Percentiles rank a stretch among this genome's conserved stretches.
These are phyloP conservation scores for Pyrenophora teres DNA, from an alignment of 2,329 filamentous ascomycete genomes.

Conservation along the genomic window DNA sequence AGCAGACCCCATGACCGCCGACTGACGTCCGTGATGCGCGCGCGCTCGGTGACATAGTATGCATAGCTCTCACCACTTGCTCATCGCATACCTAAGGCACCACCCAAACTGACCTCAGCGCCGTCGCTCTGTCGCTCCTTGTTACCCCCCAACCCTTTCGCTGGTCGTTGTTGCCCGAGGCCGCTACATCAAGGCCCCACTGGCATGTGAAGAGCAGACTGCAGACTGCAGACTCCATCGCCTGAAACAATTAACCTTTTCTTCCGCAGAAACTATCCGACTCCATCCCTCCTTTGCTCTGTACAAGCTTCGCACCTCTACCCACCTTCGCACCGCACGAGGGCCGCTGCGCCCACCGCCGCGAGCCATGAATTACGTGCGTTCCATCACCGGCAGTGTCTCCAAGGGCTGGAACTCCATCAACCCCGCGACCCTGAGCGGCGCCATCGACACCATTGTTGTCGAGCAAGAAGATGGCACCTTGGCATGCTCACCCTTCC, in stretches of 20 bases:
- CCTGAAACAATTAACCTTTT: too few relatives aligned
- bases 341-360: constrained; percentile 11
- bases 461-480: constrained; percentile 91
- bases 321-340: not conserved
- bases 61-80: not conserved
- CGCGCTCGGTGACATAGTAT: constrained; percentile 13
- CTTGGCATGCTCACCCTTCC: constrained; percentile 92
- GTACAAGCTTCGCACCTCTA: not conserved
- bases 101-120: not conserved
- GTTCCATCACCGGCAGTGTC: constrained; percentile 91
- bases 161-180: not conserved
- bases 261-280: constrained; percentile 5
- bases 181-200: not conserved
- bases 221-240: not conserved
- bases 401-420: constrained; percentile 99
- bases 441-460: constrained; percentile 98
- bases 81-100: too few relatives aligned
- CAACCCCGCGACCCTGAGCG: constrained; percentile 95
- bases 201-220: constrained; percentile 17
- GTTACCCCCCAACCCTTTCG: not conserved
- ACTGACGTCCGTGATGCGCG: constrained; percentile 13
- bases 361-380: constrained; percentile 89
- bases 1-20: constrained; percentile 26
- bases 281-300: not conserved
- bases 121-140: not conserved